A percentile compares a stretch with the other conserved stretches of the same genome.
Evolutionary conservation across 1,284 basidiomycete species (phyloP).

Genomic region (Xanthoconium separans): DNA sequence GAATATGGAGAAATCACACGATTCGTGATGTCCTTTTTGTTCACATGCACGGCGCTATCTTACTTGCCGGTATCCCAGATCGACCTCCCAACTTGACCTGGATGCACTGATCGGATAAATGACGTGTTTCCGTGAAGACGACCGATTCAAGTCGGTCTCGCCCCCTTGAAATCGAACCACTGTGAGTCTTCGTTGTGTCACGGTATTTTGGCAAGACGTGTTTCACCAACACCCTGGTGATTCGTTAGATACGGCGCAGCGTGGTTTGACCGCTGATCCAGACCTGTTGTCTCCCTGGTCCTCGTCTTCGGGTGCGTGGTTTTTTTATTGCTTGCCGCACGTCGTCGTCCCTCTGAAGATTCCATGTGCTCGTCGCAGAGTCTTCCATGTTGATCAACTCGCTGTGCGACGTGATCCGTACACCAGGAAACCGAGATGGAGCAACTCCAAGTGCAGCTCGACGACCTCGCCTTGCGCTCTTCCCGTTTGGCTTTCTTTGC

Average conservation of each 20-base stretch:
- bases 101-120: slow-evolving; percentile 89
- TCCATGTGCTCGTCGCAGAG: slow-evolving; percentile 51
- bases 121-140: slow-evolving; percentile 84
- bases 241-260: slow-evolving; percentile 47
- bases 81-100: slow-evolving; percentile 78
- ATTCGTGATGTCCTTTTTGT: not conserved
- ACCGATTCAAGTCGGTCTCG: slow-evolving; percentile 85
- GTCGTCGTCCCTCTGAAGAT: not conserved
- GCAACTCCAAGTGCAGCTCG: slow-evolving; percentile 53
- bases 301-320: slow-evolving; percentile 46
- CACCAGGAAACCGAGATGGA: slow-evolving; percentile 78
- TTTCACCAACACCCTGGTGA: not conserved
- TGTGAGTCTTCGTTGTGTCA: slow-evolving; percentile 52
- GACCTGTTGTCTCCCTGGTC: slow-evolving; percentile 52
- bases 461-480: slow-evolving; percentile 35
- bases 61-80: slow-evolving; percentile 39
- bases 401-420: slow-evolving; percentile 76
- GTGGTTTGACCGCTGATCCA: slow-evolving; percentile 64
- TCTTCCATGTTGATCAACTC: slow-evolving; percentile 78
- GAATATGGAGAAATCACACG: too few relatives aligned
- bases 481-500: slow-evolving; percentile 35
- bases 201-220: slow-evolving; percentile 7
- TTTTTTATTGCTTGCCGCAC: not conserved
- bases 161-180: slow-evolving; percentile 97
- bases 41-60: too few relatives aligned